A percentile compares a stretch with the other conserved stretches of the same genome.
These are phyloP conservation scores for Calonectria pteridis DNA, from an alignment of 2,329 filamentous ascomycete species.

Conservation along the genomic window DNA sequence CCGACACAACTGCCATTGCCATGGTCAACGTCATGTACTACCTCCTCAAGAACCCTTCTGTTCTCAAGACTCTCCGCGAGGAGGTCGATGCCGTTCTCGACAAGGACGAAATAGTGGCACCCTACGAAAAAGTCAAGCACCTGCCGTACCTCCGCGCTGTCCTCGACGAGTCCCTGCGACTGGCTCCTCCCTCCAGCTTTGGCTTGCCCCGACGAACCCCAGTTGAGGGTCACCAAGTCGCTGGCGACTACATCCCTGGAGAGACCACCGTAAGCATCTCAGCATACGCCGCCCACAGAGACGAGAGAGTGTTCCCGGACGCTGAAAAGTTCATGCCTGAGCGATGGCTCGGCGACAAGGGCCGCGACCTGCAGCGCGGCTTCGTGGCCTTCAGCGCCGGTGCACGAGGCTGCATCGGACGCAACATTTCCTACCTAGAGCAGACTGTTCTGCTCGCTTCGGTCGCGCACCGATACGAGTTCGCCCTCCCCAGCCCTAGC, in stretches of 20 bases:
- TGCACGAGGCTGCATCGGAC: slow-evolving; percentile 55
- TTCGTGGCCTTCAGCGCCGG: slow-evolving; percentile 58
- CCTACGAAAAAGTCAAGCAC: slow-evolving; percentile 64
- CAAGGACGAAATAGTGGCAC: slow-evolving; percentile 56
- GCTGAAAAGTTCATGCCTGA: slow-evolving; percentile 55
- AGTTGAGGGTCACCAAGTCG: slow-evolving; percentile 46
- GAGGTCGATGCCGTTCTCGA: slow-evolving; percentile 61
- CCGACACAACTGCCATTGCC: slow-evolving; percentile 61
- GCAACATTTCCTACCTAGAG: slow-evolving; percentile 56
- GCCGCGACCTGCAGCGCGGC: slow-evolving; percentile 49
- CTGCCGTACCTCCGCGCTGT: slow-evolving; percentile 65
- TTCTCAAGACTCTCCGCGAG: slow-evolving; percentile 54
- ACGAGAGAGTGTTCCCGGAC: slow-evolving; percentile 54
- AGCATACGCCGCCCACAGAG: slow-evolving; percentile 52
- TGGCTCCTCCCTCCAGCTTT: slow-evolving; percentile 46
- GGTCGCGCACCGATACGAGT: slow-evolving; percentile 57
- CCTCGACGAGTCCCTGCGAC: slow-evolving; percentile 61
- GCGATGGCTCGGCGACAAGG: slow-evolving; percentile 54
- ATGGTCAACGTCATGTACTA: slow-evolving; percentile 66
- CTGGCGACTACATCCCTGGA: slow-evolving; percentile 49
- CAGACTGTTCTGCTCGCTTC: slow-evolving; percentile 58
- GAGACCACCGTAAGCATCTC: slow-evolving; percentile 56
- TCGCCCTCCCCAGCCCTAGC: slow-evolving; percentile 41
- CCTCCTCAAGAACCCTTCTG: slow-evolving; percentile 60
- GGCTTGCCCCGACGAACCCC: slow-evolving; percentile 44